These are phyloP conservation scores for Pythium phragmitis DNA, from an alignment of 352 stramenopile species.

Conservation along the genomic window DNA sequence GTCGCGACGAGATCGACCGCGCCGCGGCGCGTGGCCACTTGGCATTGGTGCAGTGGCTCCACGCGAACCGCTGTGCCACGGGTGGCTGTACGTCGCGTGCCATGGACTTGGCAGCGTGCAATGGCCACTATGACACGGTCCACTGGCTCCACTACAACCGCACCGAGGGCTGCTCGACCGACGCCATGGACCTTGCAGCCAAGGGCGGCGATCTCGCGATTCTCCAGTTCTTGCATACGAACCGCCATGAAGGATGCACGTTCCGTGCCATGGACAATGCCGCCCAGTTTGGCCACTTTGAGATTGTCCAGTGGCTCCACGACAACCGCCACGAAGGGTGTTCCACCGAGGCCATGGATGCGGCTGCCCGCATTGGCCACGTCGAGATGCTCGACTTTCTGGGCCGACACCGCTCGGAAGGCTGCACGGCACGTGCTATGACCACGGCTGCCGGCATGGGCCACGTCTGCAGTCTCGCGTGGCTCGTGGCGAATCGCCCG, in stretches of 20 bases:
- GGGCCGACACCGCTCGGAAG: conserved; percentile 14
- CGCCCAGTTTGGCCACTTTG: conserved; percentile 22
- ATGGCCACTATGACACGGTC: conserved; percentile 18
- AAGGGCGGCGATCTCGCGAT: conserved; percentile 20
- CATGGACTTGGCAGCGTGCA: conserved; percentile 26
- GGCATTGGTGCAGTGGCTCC: conserved; percentile 29
- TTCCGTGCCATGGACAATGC: conserved; percentile 27
- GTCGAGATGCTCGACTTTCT: conserved; percentile 23
- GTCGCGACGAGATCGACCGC: conserved; percentile 23
- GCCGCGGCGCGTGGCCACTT: conserved; percentile 28
- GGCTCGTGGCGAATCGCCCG: conserved; percentile 5
- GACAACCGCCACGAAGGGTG: conserved; percentile 23
- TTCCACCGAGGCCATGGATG: conserved; percentile 23
- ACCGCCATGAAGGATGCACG: conserved; percentile 29
- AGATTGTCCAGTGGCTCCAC: conserved; percentile 27
- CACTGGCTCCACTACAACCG: conserved; percentile 23
- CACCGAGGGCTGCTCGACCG: conserved; percentile 22
- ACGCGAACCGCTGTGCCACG: conserved; percentile 20
- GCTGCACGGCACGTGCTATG: conserved; percentile 17
- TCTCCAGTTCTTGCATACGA: conserved; percentile 19
- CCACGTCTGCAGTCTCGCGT: conserved; percentile 9
- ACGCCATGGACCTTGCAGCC: conserved; percentile 29
- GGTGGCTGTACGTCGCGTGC: conserved; percentile 9
- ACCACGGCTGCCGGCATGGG: background rate
- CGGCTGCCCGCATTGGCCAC: conserved; percentile 16